These are phyloP conservation scores for Yamadazyma diddensiae DNA, from an alignment of 1,139 yeast species.

Conservation along the genomic window DNA sequence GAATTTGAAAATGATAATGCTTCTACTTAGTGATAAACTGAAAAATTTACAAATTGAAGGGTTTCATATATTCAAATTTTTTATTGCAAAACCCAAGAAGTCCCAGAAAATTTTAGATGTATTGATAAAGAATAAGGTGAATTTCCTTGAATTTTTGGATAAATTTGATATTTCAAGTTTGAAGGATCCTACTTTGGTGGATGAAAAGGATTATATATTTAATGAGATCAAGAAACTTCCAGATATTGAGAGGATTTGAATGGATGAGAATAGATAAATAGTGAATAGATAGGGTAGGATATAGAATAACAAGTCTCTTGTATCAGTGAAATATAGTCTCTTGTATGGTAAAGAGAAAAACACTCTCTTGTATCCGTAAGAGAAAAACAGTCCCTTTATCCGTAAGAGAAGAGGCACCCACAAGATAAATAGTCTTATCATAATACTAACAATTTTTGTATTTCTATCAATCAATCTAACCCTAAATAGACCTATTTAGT, in stretches of 20 bases:
- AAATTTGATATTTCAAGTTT: constrained; percentile 62
- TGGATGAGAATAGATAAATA: too few species aligned
- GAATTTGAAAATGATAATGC: constrained; percentile 83
- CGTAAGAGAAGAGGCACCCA: too few species aligned
- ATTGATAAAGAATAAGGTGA: constrained; percentile 75
- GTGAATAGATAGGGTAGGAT: too few species aligned
- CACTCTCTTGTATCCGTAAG: too few species aligned
- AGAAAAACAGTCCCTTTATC: too few species aligned
- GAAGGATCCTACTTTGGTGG: constrained; percentile 67
- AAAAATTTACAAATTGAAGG: constrained; percentile 88
- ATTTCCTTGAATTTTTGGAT: constrained; percentile 66
- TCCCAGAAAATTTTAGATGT: constrained; percentile 78
- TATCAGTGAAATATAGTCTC: too few species aligned
- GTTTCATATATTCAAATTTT: constrained; percentile 87
- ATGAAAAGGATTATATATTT: constrained; percentile 78
- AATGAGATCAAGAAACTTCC: constrained; percentile 74
- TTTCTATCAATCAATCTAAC: too few species aligned
- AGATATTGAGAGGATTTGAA: constrained; percentile 23
- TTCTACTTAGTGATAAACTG: constrained; percentile 81
- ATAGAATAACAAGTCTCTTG: too few species aligned
- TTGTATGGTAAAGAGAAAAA: too few species aligned
- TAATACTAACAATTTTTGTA: too few species aligned
- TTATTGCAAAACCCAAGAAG: constrained; percentile 93
- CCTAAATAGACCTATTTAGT: too few species aligned
- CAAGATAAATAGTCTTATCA: too few species aligned